Evolutionary conservation across 139 green algal species (phyloP).

Genomic region (Chloropicon primus): DNA sequence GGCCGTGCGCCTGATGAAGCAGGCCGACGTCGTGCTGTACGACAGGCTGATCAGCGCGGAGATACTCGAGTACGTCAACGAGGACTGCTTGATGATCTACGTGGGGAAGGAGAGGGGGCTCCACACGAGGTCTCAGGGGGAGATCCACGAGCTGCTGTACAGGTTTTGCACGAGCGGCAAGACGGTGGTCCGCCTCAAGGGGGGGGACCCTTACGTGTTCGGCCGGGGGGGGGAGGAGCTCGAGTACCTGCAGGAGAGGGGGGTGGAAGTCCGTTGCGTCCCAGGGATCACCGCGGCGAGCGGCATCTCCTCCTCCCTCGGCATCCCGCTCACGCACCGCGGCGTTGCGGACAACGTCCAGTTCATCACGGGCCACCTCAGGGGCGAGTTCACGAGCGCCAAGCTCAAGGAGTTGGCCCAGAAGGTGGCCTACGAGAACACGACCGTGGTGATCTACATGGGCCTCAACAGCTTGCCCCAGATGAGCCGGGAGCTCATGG

Average conservation of each 20-base stretch:
- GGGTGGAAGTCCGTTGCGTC: conserved; percentile 70
- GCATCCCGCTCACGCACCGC: conserved; percentile 89
- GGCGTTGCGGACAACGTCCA: conserved; percentile 52
- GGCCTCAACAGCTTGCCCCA: conserved; percentile 73
- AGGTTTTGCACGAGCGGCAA: conserved; percentile 70
- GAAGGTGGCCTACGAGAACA: conserved; percentile 53
- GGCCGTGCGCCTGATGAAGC: conserved; percentile 76
- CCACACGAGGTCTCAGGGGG: conserved; percentile 83
- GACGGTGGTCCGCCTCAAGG: conserved; percentile 40
- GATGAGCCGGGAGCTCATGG: conserved; percentile 47
- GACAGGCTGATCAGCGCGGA: conserved; percentile 40
- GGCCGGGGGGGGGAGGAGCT: conserved; percentile 87
- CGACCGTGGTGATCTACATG: conserved; percentile 98
- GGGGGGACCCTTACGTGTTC: conserved; percentile 90
- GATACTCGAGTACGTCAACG: neutral
- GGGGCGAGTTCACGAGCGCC: conserved; percentile 38
- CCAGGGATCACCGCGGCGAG: conserved; percentile 67
- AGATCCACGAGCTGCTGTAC: conserved; percentile 88
- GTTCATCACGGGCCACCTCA: conserved; percentile 83
- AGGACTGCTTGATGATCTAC: conserved; percentile 75
- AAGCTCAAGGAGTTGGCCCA: conserved; percentile 8
- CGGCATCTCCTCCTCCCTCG: conserved; percentile 68
- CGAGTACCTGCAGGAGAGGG: conserved; percentile 56
- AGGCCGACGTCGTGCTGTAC: conserved; percentile 91
- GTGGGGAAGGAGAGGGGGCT: conserved; percentile 89